Base-by-base conservation (phyloP, 2,329 filamentous ascomycete species). In the Diaporthe caulivora region DNA sequence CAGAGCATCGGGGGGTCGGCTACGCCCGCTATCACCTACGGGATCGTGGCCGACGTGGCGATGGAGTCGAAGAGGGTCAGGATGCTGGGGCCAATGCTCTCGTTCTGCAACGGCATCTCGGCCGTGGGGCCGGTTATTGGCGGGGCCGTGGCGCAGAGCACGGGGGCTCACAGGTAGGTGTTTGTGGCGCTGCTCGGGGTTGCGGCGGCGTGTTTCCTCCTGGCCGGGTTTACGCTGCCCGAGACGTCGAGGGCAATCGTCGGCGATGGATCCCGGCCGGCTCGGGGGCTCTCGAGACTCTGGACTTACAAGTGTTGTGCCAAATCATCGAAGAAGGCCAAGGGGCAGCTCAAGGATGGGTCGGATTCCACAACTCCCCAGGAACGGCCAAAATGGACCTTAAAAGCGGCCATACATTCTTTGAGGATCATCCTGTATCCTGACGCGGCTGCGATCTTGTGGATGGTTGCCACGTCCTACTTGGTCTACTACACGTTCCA, bases 1-100 rank as follows among this genome's bases (percentile, higher is more conserved):
- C 90, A 92, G 77, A 90, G 88, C 37, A 83, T 86, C 1, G 90
- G 91, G 0, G 91, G 88, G 76, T 90, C 88, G 75, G 90, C 90
- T 0, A 92, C 91, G 0, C 85, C 93, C 11, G 90, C 92, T 0
- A 84, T 95, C 1, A 90, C 89, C 0, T 92, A 88, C 75, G 93
- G 90, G 1, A 88, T 94, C 3, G 88, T 94, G 7, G 90, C 91
- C 0, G 93, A 95, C 77, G 86, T 94, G 11, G 87, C 90, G 0
- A 89, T 90, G 0, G 88, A 87, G 29, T 86, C 88, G 0, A 91
- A 94, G 79, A 84, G 93, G 75, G 93, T 93, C 1, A 87, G 85
- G 51, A 94, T 92, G 77, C 90, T 94, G 81, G 92, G 89, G 55
- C 88, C 90, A 76, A 88, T 90, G 54, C 87, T 87, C 40, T 84